Percentiles rank a stretch among this genome's conserved stretches.
Conservation (phyloP, 2,329 filamentous ascomycete species). For the Colletotrichum australisinense region DNA sequence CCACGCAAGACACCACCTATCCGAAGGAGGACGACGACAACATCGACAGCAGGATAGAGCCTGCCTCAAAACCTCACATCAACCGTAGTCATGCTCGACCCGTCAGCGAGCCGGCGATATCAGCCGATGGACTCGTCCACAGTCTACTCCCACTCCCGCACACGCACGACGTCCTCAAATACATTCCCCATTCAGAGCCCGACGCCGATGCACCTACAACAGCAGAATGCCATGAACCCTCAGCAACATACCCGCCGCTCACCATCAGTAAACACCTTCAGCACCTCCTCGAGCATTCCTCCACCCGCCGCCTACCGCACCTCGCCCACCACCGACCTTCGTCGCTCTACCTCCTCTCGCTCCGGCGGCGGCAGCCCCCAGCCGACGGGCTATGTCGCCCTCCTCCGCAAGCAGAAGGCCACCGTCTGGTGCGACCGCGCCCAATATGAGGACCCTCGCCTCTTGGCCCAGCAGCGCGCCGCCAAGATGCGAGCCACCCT, state of each 20-base stretch:
- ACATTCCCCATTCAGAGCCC: conserved; percentile 54
- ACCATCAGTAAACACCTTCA: conserved; percentile 75
- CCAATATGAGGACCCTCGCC: conserved; percentile 89
- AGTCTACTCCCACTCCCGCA: conserved; percentile 64
- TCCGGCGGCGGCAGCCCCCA: conserved; percentile 69
- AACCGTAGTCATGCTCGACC: conserved; percentile 32
- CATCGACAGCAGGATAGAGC: background rate
- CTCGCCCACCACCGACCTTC: conserved; percentile 68
- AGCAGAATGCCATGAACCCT: conserved; percentile 44
- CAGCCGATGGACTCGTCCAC: conserved; percentile 39
- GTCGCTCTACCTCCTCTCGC: conserved; percentile 84
- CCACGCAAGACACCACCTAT: background rate
- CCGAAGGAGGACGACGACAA: background rate
- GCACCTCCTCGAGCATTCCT: conserved; percentile 76
- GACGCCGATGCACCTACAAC: conserved; percentile 48
- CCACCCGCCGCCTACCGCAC: conserved; percentile 68
- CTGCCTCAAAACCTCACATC: conserved; percentile 4
- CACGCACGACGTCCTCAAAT: conserved; percentile 68
- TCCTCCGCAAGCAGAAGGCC: conserved; percentile 96
- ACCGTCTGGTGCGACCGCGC: conserved; percentile 98
- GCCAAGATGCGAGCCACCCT: conserved; percentile 88
- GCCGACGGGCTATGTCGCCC: conserved; percentile 86
- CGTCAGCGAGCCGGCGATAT: conserved; percentile 40
- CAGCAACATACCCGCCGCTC: conserved; percentile 63
- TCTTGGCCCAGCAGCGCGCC: conserved; percentile 84